Base-by-base conservation (phyloP, 306 rosid genomes). In the Vigna radiata region DNA sequence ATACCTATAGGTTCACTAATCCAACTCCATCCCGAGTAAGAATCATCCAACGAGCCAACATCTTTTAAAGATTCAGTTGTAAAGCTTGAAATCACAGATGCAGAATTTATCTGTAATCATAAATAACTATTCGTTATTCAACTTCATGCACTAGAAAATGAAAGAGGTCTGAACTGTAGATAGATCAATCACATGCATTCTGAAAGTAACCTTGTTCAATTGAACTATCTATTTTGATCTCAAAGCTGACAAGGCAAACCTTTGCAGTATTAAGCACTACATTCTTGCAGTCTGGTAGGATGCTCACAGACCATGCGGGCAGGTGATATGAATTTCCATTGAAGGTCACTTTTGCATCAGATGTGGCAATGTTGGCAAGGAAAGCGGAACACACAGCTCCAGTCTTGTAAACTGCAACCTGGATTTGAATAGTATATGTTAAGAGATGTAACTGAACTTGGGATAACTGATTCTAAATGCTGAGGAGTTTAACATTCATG, bases 221-320 rank as follows among this genome's bases (percentile, higher is more conserved):
- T 39, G 62, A 36, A 11, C 18, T 6, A 63, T 75, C 41, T 17
- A 77, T 53, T 69, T 52, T 72, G 44, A 65, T 31, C 11, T 21
- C 4, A 29, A 77, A 65, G 70, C 44, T 25, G 72, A 76, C 56
- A 55, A 54, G 67, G 68, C 84, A 82, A 81, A 95, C 97, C 98
- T 95, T 95, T 80, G 97, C 98, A 15, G 98, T 92, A 77, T 95
- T 95, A 31, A 88, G 87, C 31, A 71, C 98, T 43, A 89, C 97
- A 82, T 73, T 92, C 85, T 95, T 90, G 90, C 98, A 95, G 78
- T 95, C 98, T 0, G 98, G 98, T 86, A 95, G 83, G 76, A 90
- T 95, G 93, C 98, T 95, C 64, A 95, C 97, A 69, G 98, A 95
- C 98, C 98, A 95, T 10, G 96, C 93, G 3, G 97, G 97, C 85